Evolutionary conservation across 2,329 filamentous ascomycete genomes (phyloP).

Genomic region (Fusarium marasasianum): DNA sequence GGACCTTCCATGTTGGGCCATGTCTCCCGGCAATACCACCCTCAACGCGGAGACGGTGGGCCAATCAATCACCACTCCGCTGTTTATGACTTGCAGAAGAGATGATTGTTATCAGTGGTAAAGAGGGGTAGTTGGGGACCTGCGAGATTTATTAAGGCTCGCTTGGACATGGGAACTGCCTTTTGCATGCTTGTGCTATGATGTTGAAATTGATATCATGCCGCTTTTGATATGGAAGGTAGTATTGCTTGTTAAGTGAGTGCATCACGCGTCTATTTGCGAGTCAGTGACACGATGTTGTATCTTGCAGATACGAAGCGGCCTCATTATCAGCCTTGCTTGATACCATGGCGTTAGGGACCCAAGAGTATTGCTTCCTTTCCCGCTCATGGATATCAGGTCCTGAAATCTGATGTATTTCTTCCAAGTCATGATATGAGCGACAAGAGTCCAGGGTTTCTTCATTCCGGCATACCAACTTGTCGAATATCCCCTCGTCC

Average conservation of each 20-base stretch:
- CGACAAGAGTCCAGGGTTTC: neutral
- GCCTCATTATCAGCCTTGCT: neutral
- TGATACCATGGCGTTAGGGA: no score
- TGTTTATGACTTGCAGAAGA: neutral
- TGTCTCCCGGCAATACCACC: neutral
- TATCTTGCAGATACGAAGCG: neutral
- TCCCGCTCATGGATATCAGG: fast-evolving
- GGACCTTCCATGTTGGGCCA: neutral
- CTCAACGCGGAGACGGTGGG: neutral
- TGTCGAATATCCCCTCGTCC: neutral
- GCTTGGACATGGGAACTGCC: neutral
- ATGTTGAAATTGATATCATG: neutral
- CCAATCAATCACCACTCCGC: neutral
- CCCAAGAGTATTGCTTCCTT: fast-evolving
- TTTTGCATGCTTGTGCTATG: neutral
- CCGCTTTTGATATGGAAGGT: constrained; percentile 6
- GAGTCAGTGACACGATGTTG: neutral
- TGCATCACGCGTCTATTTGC: neutral
- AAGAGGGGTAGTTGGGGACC: neutral
- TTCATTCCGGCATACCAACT: fast-evolving
- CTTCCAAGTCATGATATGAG: neutral
- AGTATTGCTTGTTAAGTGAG: neutral
- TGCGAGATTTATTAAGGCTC: constrained; percentile 10
- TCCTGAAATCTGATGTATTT: fast-evolving
- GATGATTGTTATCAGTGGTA: constrained; percentile 1